A percentile compares a stretch with the other conserved stretches of the same genome.
Conservation (phyloP, 2,329 filamentous ascomycete genomes). For the Scedosporium dehoogii region DNA sequence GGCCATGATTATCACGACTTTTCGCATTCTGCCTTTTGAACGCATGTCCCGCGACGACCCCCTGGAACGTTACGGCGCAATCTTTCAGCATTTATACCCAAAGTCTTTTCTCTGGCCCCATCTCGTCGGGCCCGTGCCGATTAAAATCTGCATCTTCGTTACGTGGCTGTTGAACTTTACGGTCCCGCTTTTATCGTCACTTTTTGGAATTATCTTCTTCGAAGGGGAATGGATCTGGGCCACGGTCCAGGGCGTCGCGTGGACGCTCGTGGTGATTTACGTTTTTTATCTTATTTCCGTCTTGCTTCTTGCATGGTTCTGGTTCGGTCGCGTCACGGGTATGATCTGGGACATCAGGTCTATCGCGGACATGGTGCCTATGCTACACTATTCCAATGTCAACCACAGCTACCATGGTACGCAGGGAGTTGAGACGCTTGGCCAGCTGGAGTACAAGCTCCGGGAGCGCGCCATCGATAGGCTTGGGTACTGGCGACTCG, state of each 20-base stretch:
- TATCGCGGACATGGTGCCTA: slow-evolving; percentile 67
- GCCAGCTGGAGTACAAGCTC: slow-evolving; percentile 42
- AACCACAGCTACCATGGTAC: slow-evolving; percentile 61
- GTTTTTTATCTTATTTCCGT: slow-evolving; percentile 51
- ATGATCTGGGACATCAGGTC: slow-evolving; percentile 78
- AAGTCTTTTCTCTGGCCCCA: slow-evolving; percentile 55
- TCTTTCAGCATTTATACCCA: slow-evolving; percentile 61
- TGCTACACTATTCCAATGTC: slow-evolving; percentile 73
- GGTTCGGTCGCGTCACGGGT: slow-evolving; percentile 58
- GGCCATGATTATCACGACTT: slow-evolving; percentile 61
- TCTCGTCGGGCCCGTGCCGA: slow-evolving; percentile 50
- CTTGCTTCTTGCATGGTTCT: slow-evolving; percentile 46
- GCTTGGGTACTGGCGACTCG: slow-evolving; percentile 71
- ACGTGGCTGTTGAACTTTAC: slow-evolving; percentile 75
- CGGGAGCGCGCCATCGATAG: slow-evolving; percentile 52
- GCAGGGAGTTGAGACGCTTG: slow-evolving; percentile 45
- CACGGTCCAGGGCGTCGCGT: slow-evolving; percentile 65
- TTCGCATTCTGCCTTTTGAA: slow-evolving; percentile 67
- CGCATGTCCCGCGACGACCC: slow-evolving; percentile 60
- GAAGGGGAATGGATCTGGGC: slow-evolving; percentile 67
- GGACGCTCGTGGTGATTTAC: slow-evolving; percentile 69
- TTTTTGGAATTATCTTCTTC: slow-evolving; percentile 57
- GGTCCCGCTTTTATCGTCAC: slow-evolving; percentile 68
- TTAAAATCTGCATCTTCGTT: slow-evolving; percentile 55
- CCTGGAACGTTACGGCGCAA: slow-evolving; percentile 48